Base-by-base conservation (phyloP, 208 protist species). In the Histomonas meleagridis region DNA sequence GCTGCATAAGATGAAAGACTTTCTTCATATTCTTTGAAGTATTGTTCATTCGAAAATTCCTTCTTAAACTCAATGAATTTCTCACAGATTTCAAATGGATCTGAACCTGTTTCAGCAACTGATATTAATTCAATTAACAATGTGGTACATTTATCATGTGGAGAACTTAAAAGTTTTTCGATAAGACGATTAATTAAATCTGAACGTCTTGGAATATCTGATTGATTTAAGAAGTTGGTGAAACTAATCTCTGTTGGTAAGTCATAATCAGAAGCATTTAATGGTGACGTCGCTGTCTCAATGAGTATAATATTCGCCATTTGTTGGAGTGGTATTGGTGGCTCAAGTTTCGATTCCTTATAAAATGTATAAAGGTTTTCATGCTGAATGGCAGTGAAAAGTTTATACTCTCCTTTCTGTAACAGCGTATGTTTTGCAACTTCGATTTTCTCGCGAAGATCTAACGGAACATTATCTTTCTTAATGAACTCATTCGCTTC, bases 21-120 rank as follows among this genome's bases (percentile, higher is more conserved):
- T 4, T 35, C 32, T 18, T 86, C 26, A 46, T 38, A 86, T 7
- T 55, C 38, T 38, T 51, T 14, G 16, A 18, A 48, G 32, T 76
- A 76, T n/a, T 46, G 9, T 1, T 35, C 16, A 5, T 65, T 10
- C 3, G 16, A 32, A n/a, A 65, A 65, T 32, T 7, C 60, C 7
- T 12, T 26, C 1, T 51, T 14, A 46, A 86, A 86, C 14, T 86
- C 14, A 10, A 40, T 16, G 46, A 51, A 86, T 38, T 5, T 51
- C 10, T 86, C 76, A 35, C 40, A 55, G 26, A 86, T 86, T 18
- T 18, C 46, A 48, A 86, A 86, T 86, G 76, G 76, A 55, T 86
- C 76, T 55, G 76, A 18, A 5, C 46, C 76, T 4, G 14, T 16
- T 55, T 86, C 76, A 55, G 76, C 76, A 16, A 46, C 46, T 55